Evolutionary conservation across 352 stramenopile genomes (phyloP).

Genomic region (Pythium biforme): DNA sequence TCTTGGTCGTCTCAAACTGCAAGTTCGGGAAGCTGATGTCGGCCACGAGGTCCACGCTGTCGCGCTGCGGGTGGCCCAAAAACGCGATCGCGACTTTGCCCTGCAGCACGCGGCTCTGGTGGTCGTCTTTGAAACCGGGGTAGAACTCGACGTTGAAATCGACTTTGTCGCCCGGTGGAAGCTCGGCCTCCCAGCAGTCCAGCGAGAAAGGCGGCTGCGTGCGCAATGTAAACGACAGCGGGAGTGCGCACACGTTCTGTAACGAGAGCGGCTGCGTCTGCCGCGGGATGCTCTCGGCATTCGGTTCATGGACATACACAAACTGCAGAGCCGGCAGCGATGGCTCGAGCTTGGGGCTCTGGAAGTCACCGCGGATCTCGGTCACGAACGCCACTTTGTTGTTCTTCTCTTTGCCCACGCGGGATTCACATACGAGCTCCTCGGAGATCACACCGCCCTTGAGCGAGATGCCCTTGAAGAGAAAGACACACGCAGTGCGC

Average conservation of each 20-base stretch:
- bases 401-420: constrained; percentile 92
- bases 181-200: constrained; percentile 87
- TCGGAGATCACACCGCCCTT: constrained; percentile 68
- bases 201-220: constrained; percentile 91
- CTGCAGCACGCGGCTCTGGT: constrained; percentile 85
- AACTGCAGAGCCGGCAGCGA: constrained; percentile 79
- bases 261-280: constrained; percentile 82
- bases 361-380: constrained; percentile 87
- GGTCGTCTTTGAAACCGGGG: constrained; percentile 91
- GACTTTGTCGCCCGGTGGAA: constrained; percentile 78
- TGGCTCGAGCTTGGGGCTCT: constrained; percentile 84
- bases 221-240: constrained; percentile 89
- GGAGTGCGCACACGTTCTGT: constrained; percentile 85
- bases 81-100: constrained; percentile 85
- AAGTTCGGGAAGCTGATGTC: constrained; percentile 96
- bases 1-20: constrained; percentile 84
- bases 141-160: constrained; percentile 93
- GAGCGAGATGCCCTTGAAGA: constrained; percentile 86
- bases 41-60: constrained; percentile 85
- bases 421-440: constrained; percentile 89
- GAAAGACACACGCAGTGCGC: constrained; percentile 91
- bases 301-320: constrained; percentile 85
- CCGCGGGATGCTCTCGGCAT: constrained; percentile 43
- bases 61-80: constrained; percentile 88
- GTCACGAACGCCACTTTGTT: constrained; percentile 87